Evolutionary conservation across 345 rosid genomes (phyloP).

Genomic region (Pistacia vera): DNA sequence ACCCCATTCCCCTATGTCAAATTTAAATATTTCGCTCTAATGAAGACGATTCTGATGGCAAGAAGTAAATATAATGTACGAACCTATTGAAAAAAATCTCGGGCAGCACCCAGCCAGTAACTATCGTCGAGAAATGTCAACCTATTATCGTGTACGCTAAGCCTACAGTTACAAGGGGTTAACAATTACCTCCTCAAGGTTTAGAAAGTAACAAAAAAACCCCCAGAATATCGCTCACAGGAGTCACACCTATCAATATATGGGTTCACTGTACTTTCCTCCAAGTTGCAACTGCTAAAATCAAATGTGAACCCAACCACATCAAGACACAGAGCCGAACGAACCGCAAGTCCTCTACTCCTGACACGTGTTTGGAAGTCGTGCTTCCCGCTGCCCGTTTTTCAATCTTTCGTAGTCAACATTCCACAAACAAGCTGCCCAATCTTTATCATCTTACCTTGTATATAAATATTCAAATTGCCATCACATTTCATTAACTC

Average conservation of each 20-base stretch:
- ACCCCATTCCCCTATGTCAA: background rate
- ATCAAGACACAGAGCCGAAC: background rate
- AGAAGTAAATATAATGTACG: background rate
- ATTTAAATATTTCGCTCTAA: background rate
- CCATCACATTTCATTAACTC: background rate
- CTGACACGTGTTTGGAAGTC: slow-evolving; percentile 39
- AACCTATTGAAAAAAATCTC: background rate
- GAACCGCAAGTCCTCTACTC: background rate
- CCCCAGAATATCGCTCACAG: no score
- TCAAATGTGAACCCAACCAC: background rate
- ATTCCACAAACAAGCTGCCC: background rate
- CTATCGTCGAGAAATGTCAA: background rate
- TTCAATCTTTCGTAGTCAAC: slow-evolving; percentile 17
- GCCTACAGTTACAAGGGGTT: background rate
- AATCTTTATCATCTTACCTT: background rate
- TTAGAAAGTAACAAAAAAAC: no score
- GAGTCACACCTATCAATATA: no score
- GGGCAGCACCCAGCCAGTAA: background rate
- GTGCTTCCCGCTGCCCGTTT: slow-evolving; percentile 23
- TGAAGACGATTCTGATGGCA: background rate
- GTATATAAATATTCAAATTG: background rate
- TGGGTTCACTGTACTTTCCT: no score
- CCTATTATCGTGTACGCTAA: background rate
- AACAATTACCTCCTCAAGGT: no score
- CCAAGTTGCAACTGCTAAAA: no score